phyloP scores from a whole-genome alignment of 768 basidiomycete genomes.

The Strobilomyces dryophilus region DNA sequence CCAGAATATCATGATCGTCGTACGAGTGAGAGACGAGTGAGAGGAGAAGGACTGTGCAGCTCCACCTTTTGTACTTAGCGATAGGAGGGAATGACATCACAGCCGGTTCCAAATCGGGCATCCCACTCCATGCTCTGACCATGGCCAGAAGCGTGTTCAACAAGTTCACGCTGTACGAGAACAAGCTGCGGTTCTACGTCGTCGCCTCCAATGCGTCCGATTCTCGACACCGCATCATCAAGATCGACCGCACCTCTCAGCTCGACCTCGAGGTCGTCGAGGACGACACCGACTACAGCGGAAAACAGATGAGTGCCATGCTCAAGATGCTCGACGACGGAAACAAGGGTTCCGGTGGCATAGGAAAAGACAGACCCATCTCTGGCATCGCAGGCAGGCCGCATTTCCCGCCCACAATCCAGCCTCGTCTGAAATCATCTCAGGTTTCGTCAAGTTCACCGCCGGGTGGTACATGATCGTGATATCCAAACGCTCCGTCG shows the following conservation, averaged over 20 bases:
- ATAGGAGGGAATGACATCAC: constrained; percentile 27
- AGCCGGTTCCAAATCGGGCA: constrained; percentile 3
- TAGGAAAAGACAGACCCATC: constrained; percentile 74
- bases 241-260: constrained; percentile 84
- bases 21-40: no score
- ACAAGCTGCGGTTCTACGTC: constrained; percentile 84
- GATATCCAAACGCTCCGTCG: constrained; percentile 85
- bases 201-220: constrained; percentile 88
- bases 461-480: constrained; percentile 95
- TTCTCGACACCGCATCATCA: constrained; percentile 86
- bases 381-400: constrained; percentile 77
- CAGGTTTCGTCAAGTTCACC: constrained; percentile 89
- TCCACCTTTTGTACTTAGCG: constrained; percentile 6
- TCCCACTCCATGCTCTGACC: background rate
- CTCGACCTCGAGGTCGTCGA: constrained; percentile 76
- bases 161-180: constrained; percentile 94
- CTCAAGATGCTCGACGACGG: constrained; percentile 96
- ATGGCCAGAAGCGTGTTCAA: constrained; percentile 38
- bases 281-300: constrained; percentile 84
- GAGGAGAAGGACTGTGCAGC: background rate
- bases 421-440: background rate
- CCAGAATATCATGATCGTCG: constrained; percentile 11
- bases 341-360: constrained; percentile 81
- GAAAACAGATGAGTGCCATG: constrained; percentile 85
- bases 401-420: background rate